phyloP scores from a whole-genome alignment of 441 rosid species.

The Corymbia calophylla region DNA sequence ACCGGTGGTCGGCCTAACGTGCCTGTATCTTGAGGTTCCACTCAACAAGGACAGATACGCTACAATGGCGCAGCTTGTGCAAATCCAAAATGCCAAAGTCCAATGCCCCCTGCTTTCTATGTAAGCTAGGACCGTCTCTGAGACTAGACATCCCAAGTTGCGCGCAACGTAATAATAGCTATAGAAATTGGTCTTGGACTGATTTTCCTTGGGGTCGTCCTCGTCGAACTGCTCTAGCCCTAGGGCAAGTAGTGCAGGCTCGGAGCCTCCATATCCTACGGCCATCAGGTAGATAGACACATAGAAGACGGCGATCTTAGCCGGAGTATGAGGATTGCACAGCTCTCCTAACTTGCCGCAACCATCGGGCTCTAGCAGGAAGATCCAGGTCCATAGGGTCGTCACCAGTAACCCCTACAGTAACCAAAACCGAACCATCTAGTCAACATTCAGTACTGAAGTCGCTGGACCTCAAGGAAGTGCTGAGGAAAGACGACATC shows the following conservation, averaged over 20 bases:
- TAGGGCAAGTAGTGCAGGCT: background rate
- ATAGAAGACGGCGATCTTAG: background rate
- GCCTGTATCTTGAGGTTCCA: background rate
- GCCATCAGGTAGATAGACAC: background rate
- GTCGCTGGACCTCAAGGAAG: background rate
- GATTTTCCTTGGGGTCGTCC: background rate
- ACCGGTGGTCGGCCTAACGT: fast-evolving
- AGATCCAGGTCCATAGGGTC: background rate
- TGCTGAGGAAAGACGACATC: background rate
- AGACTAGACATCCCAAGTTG: background rate
- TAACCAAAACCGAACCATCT: background rate
- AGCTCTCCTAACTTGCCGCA: background rate
- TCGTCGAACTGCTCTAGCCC: background rate
- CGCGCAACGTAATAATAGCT: background rate
- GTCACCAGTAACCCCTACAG: background rate
- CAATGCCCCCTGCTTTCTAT: background rate
- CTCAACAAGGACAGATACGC: background rate
- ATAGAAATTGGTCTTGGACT: background rate
- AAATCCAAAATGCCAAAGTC: background rate
- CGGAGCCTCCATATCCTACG: background rate
- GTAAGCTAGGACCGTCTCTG: background rate
- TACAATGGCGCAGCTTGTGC: fast-evolving
- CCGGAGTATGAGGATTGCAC: background rate
- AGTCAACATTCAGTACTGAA: background rate
- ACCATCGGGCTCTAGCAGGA: fast-evolving